A percentile compares a stretch with the other conserved stretches of the same genome.
Conservation (phyloP, 2,329 filamentous ascomycete species). For the Penicillium sp. region DNA sequence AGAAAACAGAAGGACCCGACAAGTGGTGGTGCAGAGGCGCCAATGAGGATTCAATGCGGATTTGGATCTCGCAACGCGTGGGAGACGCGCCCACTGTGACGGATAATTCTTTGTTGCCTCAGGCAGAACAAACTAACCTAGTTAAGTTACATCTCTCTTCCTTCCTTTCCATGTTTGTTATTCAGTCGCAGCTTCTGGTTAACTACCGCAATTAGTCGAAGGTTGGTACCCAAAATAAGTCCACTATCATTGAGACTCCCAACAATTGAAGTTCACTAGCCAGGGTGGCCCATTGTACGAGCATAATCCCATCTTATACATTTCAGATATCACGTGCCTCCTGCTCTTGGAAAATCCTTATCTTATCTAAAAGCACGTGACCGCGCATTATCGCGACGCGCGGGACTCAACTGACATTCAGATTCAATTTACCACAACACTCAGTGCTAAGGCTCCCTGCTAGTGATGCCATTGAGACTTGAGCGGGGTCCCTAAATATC, state of each 20-base stretch:
- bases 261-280: no score
- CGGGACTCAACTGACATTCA: conserved; percentile 8
- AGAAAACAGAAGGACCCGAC: background rate
- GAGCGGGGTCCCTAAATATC: conserved; percentile 15
- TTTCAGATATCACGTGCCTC: no score
- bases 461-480: background rate
- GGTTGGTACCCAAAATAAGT: no score
- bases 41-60: background rate
- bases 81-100: background rate
- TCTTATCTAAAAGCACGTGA: conserved; percentile 15
- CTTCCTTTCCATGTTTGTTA: background rate
- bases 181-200: background rate
- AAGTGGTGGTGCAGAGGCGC: background rate
- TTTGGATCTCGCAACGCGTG: background rate
- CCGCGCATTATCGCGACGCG: conserved; percentile 13
- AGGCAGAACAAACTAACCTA: no score
- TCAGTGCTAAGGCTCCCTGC: background rate
- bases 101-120: background rate
- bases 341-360: background rate
- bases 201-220: no score
- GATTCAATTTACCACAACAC: conserved; percentile 1
- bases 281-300: no score
- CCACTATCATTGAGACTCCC: no score
- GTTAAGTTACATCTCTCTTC: no score
- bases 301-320: no score